Percentiles rank a stretch among this genome's conserved stretches.
Conservation (phyloP, 129 eudicot genomes). For the Helichrysum umbraculigerum region DNA sequence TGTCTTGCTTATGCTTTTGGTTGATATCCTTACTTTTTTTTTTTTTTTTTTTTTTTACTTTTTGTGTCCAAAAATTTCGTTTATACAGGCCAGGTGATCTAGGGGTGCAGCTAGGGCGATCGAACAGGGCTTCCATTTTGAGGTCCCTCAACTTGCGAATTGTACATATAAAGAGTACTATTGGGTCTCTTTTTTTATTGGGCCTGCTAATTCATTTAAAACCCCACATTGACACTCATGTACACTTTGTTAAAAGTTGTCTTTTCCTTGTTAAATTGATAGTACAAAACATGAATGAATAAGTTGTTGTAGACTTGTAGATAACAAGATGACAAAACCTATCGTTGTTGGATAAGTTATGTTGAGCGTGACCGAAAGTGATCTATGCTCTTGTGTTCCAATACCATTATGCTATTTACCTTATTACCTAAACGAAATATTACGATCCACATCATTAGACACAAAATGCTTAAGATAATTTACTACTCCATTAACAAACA, state of each 20-base stretch:
- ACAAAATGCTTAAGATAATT: no score
- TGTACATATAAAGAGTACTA: not conserved
- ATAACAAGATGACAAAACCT: not conserved
- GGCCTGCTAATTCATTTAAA: constrained; percentile 5
- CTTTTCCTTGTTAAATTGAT: not conserved
- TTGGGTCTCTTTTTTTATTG: not conserved
- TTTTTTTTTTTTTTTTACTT: no score
- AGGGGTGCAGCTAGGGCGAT: no score
- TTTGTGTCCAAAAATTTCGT: no score
- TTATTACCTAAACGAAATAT: not conserved
- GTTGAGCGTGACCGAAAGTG: not conserved
- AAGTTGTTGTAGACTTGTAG: not conserved
- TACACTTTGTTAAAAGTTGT: not conserved
- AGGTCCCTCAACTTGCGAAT: no score
- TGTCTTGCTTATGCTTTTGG: no score
- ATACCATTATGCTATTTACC: not conserved
- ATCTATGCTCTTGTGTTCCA: not conserved
- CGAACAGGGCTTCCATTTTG: no score
- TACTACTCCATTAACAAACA: no score
- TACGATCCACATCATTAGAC: no score
- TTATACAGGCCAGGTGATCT: no score
- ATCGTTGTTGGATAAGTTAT: no score
- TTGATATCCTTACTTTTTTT: no score
- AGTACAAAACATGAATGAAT: not conserved
- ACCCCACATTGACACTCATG: not conserved